These are phyloP conservation scores for Ramichloridium luteum DNA, from an alignment of 2,329 filamentous ascomycete species.

Conservation along the genomic window DNA sequence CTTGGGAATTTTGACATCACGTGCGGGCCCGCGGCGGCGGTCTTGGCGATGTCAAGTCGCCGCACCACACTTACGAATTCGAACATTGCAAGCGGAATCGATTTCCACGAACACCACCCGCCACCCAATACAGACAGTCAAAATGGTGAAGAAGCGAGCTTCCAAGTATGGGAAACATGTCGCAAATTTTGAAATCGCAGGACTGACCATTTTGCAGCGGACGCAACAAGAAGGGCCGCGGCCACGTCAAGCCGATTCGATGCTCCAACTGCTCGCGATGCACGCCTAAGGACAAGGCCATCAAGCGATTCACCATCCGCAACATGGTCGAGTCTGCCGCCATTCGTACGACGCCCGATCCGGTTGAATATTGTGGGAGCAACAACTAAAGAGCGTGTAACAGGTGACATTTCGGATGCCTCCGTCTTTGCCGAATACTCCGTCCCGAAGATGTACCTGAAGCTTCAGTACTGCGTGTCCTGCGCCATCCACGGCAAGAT, in stretches of 20 bases:
- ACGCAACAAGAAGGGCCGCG: slow-evolving; percentile 99
- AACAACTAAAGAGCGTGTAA: no score
- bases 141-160: slow-evolving; percentile 65
- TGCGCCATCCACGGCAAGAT: slow-evolving; percentile 99
- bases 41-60: neutral
- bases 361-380: no score
- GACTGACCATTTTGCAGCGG: slow-evolving; percentile 51
- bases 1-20: no score
- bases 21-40: no score
- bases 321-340: slow-evolving; percentile 99
- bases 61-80: slow-evolving; percentile 1
- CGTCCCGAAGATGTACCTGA: slow-evolving; percentile 99
- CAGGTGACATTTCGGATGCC: slow-evolving; percentile 99
- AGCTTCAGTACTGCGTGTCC: slow-evolving; percentile 99
- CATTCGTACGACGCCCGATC: slow-evolving; percentile 91
- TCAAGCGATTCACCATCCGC: slow-evolving; percentile 99
- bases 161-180: slow-evolving; percentile 49
- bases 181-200: neutral
- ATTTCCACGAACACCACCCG: slow-evolving; percentile 7
- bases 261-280: slow-evolving; percentile 72
- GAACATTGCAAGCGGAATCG: neutral
- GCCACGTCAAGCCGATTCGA: slow-evolving; percentile 98
- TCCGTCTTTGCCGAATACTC: slow-evolving; percentile 99
- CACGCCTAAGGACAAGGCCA: slow-evolving; percentile 99
- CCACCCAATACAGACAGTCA: slow-evolving; percentile 36